phyloP scores from a whole-genome alignment of 164 flowering plant species.

The Umbellularia californica region DNA sequence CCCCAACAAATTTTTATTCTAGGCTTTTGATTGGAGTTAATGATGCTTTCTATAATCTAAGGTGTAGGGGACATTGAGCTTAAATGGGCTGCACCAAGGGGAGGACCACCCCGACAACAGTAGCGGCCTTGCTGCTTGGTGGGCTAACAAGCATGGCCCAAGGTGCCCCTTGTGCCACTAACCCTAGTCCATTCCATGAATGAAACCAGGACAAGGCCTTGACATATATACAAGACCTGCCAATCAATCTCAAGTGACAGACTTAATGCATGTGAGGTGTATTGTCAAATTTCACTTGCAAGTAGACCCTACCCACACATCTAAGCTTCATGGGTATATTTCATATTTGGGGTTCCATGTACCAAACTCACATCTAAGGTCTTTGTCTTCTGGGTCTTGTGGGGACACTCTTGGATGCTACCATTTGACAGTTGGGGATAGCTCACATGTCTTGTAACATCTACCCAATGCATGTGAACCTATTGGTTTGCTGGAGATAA shows the following conservation, averaged over 20 bases:
- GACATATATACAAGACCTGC: background rate
- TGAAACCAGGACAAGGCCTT: background rate
- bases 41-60: background rate
- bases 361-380: background rate
- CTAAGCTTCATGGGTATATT: constrained; percentile 1
- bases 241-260: background rate
- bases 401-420: background rate
- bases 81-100: background rate
- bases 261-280: background rate
- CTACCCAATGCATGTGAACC: constrained; percentile 6
- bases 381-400: background rate
- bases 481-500: background rate
- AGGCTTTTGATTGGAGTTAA: no score
- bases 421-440: constrained; percentile 5
- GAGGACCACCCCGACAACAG: background rate
- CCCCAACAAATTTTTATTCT: no score
- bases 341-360: constrained; percentile 4
- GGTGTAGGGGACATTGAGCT: background rate
- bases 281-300: background rate
- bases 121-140: background rate
- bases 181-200: background rate
- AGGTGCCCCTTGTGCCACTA: background rate
- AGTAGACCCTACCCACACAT: background rate
- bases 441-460: constrained; percentile 10
- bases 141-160: constrained; percentile 5